Percentiles rank a stretch among this genome's conserved stretches.
Conservation (phyloP, 805 yeast genomes). For the Wickerhamia fluorescens region DNA sequence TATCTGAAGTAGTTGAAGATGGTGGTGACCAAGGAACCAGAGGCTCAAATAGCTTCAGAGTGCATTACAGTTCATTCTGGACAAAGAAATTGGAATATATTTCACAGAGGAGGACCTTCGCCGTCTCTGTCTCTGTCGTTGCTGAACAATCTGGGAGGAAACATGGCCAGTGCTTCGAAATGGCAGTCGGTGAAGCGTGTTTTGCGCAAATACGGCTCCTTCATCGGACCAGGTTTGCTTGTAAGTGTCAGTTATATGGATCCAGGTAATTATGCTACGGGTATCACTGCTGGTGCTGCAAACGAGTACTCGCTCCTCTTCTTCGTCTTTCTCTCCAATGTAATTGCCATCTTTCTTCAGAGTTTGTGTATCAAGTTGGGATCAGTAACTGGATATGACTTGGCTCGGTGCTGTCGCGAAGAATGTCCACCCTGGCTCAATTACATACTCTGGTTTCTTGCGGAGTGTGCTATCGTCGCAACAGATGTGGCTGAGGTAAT, state of each 20-base stretch:
- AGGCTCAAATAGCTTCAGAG: too few relatives aligned
- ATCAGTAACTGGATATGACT: constrained; percentile 43
- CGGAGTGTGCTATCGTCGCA: constrained; percentile 44
- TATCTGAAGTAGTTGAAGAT: too few relatives aligned
- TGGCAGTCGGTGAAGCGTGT: too few relatives aligned
- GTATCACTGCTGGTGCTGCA: constrained; percentile 41
- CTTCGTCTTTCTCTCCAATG: constrained; percentile 35
- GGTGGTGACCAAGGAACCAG: too few relatives aligned
- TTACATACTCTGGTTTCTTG: constrained; percentile 30
- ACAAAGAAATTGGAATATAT: too few relatives aligned
- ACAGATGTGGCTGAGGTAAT: constrained; percentile 50
- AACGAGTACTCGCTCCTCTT: constrained; percentile 37
- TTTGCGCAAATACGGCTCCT: constrained; percentile 29
- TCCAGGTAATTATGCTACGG: constrained; percentile 48
- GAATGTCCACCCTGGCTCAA: constrained; percentile 36
- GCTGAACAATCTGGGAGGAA: too few relatives aligned
- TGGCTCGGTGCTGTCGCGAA: constrained; percentile 38
- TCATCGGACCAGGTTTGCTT: constrained; percentile 44
- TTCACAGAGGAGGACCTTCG: too few relatives aligned
- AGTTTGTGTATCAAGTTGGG: constrained; percentile 40
- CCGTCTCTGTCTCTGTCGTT: too few relatives aligned
- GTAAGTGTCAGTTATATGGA: constrained; percentile 46
- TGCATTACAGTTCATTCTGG: too few relatives aligned
- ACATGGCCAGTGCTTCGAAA: too few relatives aligned
- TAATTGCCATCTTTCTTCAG: constrained; percentile 42